Evolutionary conservation across 2,329 filamentous ascomycete genomes (phyloP).

Genomic region (Phyllosticta paracitricarpa): DNA sequence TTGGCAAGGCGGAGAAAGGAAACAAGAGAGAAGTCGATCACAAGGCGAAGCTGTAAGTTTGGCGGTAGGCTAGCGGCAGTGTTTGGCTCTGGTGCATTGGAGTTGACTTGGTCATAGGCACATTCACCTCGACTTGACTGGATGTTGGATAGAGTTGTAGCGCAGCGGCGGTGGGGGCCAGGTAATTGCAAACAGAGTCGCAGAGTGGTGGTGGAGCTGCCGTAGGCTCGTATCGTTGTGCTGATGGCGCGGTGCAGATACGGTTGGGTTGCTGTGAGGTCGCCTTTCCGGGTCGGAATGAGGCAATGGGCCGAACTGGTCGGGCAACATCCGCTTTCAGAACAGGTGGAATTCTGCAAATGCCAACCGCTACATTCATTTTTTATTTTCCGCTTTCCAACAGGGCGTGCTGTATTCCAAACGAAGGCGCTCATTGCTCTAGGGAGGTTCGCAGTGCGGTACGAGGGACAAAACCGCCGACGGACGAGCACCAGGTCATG

Average conservation of each 20-base stretch:
- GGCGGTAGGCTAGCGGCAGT: not conserved
- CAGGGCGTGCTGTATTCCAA: not conserved
- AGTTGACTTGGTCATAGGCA: not conserved
- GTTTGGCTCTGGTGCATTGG: not conserved
- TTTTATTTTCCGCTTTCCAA: not conserved
- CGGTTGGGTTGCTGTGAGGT: not conserved
- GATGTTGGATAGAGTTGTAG: not conserved
- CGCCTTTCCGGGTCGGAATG: not conserved
- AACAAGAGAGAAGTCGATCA: not conserved
- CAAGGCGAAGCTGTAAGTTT: constrained; percentile 10
- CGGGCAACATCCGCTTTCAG: not conserved
- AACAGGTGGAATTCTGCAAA: not conserved
- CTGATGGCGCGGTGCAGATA: not conserved
- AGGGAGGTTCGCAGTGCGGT: not conserved
- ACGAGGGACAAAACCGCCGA: not conserved
- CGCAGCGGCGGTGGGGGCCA: not conserved
- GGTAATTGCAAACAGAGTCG: not conserved
- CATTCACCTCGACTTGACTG: not conserved
- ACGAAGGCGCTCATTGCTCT: not conserved
- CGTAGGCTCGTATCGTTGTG: not conserved
- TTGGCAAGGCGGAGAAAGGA: constrained; percentile 11
- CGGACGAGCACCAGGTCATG: not conserved
- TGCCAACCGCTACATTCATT: not conserved
- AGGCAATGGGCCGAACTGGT: not conserved
- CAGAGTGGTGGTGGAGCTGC: not conserved